A percentile compares a stretch with the other conserved stretches of the same genome.
phyloP scores from a whole-genome alignment of 371 early-diverging fungal species.

The Apophysomyces variabilis region DNA sequence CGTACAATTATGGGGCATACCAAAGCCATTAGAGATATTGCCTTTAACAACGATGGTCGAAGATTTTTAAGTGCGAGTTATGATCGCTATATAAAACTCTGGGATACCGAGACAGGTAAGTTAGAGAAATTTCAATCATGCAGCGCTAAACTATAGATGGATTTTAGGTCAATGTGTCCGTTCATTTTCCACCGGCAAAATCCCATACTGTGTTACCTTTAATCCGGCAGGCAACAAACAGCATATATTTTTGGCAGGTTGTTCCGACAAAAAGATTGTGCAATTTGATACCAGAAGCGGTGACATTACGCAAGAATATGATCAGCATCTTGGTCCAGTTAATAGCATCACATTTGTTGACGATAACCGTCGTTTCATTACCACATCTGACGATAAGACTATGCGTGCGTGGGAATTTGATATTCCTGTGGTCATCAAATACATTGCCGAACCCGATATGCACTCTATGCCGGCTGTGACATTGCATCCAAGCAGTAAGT shows the following conservation, averaged over 20 bases:
- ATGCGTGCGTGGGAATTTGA: constrained; percentile 97
- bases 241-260: constrained; percentile 88
- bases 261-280: constrained; percentile 91
- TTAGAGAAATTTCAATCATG: constrained; percentile 10
- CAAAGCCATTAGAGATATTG: constrained; percentile 91
- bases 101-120: constrained; percentile 96
- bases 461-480: constrained; percentile 94
- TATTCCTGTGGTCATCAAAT: constrained; percentile 97
- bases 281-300: constrained; percentile 85
- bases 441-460: constrained; percentile 96
- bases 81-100: constrained; percentile 90
- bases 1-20: constrained; percentile 91
- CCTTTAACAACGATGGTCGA: constrained; percentile 88
- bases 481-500: constrained; percentile 84
- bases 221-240: constrained; percentile 89
- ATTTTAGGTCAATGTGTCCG: constrained; percentile 77
- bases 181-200: constrained; percentile 75
- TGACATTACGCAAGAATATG: constrained; percentile 91
- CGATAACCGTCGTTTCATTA: constrained; percentile 91
- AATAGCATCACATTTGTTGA: constrained; percentile 97
- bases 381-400: constrained; percentile 96
- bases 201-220: constrained; percentile 90
- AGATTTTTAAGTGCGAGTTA: constrained; percentile 89
- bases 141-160: neutral
- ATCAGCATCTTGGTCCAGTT: constrained; percentile 95